Evolutionary conservation across 257 asterid species (phyloP).

Genomic region (Gentiana dahurica): DNA sequence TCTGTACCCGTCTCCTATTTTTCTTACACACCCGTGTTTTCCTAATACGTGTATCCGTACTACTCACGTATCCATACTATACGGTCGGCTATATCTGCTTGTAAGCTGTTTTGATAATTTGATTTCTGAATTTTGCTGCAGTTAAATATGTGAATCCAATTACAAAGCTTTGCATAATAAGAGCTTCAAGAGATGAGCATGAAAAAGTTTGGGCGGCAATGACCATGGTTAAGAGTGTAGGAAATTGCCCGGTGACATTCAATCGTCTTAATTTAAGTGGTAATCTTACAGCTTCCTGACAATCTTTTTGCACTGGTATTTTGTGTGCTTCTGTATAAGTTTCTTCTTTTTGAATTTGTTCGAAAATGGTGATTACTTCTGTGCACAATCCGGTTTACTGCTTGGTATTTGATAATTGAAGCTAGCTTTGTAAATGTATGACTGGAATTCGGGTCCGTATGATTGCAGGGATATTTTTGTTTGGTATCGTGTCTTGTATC

Average conservation of each 20-base stretch:
- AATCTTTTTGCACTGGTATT: neutral
- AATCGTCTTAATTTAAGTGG: conserved; percentile 81
- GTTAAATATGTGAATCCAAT: conserved; percentile 88
- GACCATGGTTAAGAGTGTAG: conserved; percentile 66
- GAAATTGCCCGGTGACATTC: conserved; percentile 69
- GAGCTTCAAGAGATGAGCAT: conserved; percentile 66
- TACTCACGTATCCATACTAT: no score
- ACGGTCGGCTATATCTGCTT: no score
- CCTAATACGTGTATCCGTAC: no score
- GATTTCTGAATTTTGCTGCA: conserved; percentile 17
- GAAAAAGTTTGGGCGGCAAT: conserved; percentile 72
- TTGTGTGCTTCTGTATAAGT: neutral
- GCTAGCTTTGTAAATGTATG: no score
- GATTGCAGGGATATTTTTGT: no score
- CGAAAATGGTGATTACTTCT: neutral
- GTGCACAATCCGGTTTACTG: neutral
- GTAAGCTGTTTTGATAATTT: neutral
- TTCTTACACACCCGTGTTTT: no score
- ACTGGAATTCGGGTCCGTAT: no score
- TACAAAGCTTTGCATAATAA: conserved; percentile 64
- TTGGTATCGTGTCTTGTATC: no score
- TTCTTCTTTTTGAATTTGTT: neutral
- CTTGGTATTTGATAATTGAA: neutral
- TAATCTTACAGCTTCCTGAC: conserved; percentile 15
- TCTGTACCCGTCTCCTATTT: no score